Conservation (phyloP, 2,329 filamentous ascomycete genomes). For the Claviceps sp. region DNA sequence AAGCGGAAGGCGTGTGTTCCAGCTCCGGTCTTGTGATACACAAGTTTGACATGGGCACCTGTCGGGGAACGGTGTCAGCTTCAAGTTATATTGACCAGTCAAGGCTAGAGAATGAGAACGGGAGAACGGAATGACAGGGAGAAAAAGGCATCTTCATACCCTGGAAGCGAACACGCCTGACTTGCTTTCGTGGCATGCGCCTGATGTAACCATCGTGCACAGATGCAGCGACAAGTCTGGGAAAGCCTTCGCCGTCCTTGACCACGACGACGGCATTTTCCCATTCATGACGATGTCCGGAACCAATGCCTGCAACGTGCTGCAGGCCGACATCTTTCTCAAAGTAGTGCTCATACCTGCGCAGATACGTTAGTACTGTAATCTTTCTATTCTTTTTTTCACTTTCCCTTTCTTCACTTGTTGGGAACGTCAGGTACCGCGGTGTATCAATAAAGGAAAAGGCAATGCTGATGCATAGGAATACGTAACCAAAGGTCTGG, state of each 20-base stretch:
- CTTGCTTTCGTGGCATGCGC: slow-evolving; percentile 5
- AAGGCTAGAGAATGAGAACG: background rate
- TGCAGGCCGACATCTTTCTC: slow-evolving; percentile 10
- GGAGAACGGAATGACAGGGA: background rate
- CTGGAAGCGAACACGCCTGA: background rate
- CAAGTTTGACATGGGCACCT: slow-evolving; percentile 14
- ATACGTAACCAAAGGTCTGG: too few species aligned
- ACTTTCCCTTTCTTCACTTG: too few species aligned
- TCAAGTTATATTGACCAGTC: background rate
- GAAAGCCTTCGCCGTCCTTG: slow-evolving; percentile 1
- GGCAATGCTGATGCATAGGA: too few species aligned
- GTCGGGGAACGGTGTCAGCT: background rate
- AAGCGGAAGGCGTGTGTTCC: slow-evolving; percentile 21
- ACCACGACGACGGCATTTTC: slow-evolving; percentile 13
- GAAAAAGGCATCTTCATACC: background rate
- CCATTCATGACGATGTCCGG: slow-evolving; percentile 14
- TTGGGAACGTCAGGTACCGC: too few species aligned
- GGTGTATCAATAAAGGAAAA: too few species aligned
- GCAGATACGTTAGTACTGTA: too few species aligned
- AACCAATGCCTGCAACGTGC: background rate
- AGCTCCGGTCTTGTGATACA: slow-evolving; percentile 22
- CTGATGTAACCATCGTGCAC: slow-evolving; percentile 18
- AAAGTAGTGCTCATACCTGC: slow-evolving; percentile 13
- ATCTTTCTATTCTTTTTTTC: too few species aligned
- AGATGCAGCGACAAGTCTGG: slow-evolving; percentile 14